Evolutionary conservation across 1,139 yeast genomes (phyloP), one percentile per base, ranked within the genome.

Genomic region (Neolecta irregularis): DNA sequence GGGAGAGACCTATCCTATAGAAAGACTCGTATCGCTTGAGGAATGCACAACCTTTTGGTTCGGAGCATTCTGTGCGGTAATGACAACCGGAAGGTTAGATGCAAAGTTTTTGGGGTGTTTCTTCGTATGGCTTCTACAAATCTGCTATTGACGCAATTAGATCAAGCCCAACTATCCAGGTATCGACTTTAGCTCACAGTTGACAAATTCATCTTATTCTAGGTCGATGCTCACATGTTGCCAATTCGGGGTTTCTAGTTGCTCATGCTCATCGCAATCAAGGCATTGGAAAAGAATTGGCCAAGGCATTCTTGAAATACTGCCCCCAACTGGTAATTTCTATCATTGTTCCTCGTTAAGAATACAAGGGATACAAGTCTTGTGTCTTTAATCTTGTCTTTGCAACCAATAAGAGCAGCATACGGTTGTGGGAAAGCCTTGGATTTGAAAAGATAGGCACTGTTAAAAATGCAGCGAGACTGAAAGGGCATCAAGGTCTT

Each of bases 231-330:
- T 72, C 92, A 0, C 96, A 85, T 54, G 75, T 88, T n/a, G 83
- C 93, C 48, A 80, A 93, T 0, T 93, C 81, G 2, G 77, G 76
- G 22, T 79, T 88, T 46, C 59, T 88, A 36, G 96, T 88, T 2
- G 81, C 83, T 54, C 91, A 93, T 2, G 93, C 93, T 43, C 79
- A 79, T 44, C 60, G 98, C 46, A 88, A 91, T n/a, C 77, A 76
- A 51, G 94, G 96, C 3, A 78, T 88, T 30, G 98, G 98, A 3
- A 62, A 74, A 40, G 77, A 91, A 0, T 55, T 88, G 44, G 74
- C 81, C 7, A 92, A 80, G 47, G 75, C 92, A 45, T 81, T 72
- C 48, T 54, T 83, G 19, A 81, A 76, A 44, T 88, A 96, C 96
- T 83, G 95, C 1, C 92, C 91, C 4, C 62, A 72, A 16, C 36